These are phyloP conservation scores for Dalechampia spathulata DNA, from an alignment of 441 rosid genomes.

Conservation along the genomic window DNA sequence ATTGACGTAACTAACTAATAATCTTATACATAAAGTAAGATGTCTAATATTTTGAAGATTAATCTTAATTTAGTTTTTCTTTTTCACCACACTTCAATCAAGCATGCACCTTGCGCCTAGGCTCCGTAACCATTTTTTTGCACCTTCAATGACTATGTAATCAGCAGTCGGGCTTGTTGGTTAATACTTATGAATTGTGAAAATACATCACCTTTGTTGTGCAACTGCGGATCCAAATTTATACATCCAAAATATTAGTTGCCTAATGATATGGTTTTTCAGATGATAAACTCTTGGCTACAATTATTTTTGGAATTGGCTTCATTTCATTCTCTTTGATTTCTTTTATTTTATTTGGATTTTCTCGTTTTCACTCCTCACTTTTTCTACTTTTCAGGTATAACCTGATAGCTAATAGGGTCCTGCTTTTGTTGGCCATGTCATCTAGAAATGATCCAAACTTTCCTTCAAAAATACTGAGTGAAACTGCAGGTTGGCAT, in stretches of 20 bases:
- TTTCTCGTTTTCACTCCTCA: constrained; percentile 9
- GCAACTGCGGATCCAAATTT: neutral
- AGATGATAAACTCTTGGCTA: neutral
- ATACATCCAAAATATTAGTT: neutral
- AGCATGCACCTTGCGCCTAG: no score
- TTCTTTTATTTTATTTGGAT: neutral
- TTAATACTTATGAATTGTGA: neutral
- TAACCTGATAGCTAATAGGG: constrained; percentile 99
- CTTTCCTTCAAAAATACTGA: constrained; percentile 66
- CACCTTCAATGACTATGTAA: no score
- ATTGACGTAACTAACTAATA: no score
- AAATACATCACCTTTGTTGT: constrained; percentile 7
- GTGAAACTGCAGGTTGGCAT: constrained; percentile 82
- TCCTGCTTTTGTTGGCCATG: constrained; percentile 92
- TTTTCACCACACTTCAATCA: no score
- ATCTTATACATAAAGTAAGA: no score
- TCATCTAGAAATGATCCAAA: constrained; percentile 66
- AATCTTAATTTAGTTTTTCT: no score
- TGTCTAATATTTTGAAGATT: no score
- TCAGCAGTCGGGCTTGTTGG: constrained; percentile 14
- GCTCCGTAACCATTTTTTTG: no score
- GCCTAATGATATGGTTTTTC: neutral
- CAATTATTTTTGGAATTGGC: neutral
- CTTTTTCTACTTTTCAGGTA: constrained; percentile 46
- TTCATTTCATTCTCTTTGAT: neutral